These are phyloP conservation scores for Datisca glomerata DNA, from an alignment of 306 rosid genomes.

Conservation along the genomic window DNA sequence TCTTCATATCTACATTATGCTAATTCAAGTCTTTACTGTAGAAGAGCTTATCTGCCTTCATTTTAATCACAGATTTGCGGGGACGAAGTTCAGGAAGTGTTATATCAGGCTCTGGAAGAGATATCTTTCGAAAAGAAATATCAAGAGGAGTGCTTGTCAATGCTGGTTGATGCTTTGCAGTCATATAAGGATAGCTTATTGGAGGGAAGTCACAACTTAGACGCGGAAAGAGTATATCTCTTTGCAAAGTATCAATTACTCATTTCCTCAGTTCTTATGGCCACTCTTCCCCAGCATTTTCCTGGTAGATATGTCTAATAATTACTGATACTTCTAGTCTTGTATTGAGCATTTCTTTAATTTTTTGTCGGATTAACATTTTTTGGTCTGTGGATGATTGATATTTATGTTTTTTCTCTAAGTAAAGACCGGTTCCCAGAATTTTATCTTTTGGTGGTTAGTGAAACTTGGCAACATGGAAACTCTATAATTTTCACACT, in stretches of 20 bases:
- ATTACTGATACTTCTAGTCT: too few relatives aligned
- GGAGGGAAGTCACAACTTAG: slow-evolving; percentile 31
- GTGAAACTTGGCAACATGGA: too few relatives aligned
- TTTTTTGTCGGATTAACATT: too few relatives aligned
- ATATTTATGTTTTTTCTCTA: not conserved
- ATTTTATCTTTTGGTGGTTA: too few relatives aligned
- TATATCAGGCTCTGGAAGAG: slow-evolving; percentile 69
- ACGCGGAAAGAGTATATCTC: slow-evolving; percentile 36
- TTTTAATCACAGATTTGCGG: slow-evolving; percentile 28
- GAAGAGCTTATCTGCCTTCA: not conserved
- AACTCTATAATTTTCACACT: too few relatives aligned
- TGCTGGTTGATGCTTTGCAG: slow-evolving; percentile 65
- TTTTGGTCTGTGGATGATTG: too few relatives aligned
- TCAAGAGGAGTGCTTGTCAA: slow-evolving; percentile 67
- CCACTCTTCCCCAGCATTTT: slow-evolving; percentile 71
- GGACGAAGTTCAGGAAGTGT: slow-evolving; percentile 51
- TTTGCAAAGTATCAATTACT: slow-evolving; percentile 53
- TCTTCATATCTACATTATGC: too few relatives aligned
- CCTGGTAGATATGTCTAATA: slow-evolving; percentile 35
- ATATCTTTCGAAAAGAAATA: slow-evolving; percentile 61
- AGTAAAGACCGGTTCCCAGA: too few relatives aligned
- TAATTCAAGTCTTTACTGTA: not conserved
- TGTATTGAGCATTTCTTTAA: too few relatives aligned
- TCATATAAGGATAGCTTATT: slow-evolving; percentile 34
- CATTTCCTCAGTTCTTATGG: slow-evolving; percentile 79